phyloP scores from a whole-genome alignment of 2,329 filamentous ascomycete genomes.

The Botrytis aclada region DNA sequence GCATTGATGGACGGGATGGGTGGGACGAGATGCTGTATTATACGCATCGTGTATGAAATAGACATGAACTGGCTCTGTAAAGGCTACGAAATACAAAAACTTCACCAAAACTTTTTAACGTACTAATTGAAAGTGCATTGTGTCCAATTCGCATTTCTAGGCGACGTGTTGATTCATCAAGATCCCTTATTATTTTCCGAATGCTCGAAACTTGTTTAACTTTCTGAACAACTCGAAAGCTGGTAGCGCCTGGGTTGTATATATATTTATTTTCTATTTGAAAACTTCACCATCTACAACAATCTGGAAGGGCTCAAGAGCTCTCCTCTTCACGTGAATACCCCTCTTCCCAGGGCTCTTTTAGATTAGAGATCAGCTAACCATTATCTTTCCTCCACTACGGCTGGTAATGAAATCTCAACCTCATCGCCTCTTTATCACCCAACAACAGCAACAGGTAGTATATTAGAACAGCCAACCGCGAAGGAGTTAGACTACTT shows the following conservation, averaged over 20 bases:
- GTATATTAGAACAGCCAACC: neutral
- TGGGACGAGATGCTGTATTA: neutral
- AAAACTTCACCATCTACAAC: too few species aligned
- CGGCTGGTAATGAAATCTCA: too few species aligned
- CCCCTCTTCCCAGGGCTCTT: neutral
- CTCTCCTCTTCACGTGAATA: neutral
- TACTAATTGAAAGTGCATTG: too few species aligned
- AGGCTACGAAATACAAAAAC: neutral
- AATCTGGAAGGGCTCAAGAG: neutral
- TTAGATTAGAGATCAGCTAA: neutral
- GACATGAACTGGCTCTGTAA: neutral
- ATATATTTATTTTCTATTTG: neutral
- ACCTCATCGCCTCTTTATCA: neutral
- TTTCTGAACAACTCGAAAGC: neutral
- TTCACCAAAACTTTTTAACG: neutral
- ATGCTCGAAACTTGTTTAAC: neutral
- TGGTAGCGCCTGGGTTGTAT: neutral
- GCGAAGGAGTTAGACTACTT: neutral
- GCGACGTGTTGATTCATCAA: neutral
- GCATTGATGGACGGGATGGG: neutral
- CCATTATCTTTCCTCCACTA: neutral
- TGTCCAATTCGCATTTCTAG: neutral
- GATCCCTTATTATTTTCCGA: neutral
- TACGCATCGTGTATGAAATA: neutral
- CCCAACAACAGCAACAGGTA: neutral